Percentiles rank a stretch among this genome's conserved stretches.
phyloP scores from a whole-genome alignment of 148 eudicot genomes.

The Selenicereus undatus region DNA sequence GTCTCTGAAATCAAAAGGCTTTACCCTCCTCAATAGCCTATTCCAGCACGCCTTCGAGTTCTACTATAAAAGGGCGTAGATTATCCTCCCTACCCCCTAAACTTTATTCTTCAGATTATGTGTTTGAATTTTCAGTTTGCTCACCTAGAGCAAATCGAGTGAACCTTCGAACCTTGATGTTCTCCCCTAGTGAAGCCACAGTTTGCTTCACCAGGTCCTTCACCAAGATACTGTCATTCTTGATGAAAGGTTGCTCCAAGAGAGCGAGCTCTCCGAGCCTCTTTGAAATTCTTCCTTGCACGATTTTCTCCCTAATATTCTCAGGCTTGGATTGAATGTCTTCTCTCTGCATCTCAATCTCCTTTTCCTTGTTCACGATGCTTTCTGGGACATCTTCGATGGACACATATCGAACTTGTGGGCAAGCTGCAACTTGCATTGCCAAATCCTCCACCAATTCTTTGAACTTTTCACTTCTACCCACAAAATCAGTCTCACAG shows the following conservation, averaged over 20 bases:
- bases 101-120: conserved; percentile 38
- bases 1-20: neutral
- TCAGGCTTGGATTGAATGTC: conserved; percentile 82
- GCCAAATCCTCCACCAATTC: conserved; percentile 91
- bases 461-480: conserved; percentile 77
- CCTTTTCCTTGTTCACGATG: conserved; percentile 59
- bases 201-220: conserved; percentile 94
- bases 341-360: conserved; percentile 94
- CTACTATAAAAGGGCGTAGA: neutral
- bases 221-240: conserved; percentile 68
- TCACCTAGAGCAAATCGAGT: conserved; percentile 84
- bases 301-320: conserved; percentile 79
- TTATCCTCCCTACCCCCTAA: neutral
- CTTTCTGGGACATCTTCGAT: conserved; percentile 70
- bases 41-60: neutral
- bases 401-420: conserved; percentile 71
- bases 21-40: neutral
- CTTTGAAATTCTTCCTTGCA: conserved; percentile 81
- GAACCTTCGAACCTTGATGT: conserved; percentile 84
- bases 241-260: conserved; percentile 81
- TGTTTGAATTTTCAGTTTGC: conserved; percentile 23
- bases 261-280: conserved; percentile 96
- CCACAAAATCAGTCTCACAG: conserved; percentile 96
- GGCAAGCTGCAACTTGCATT: conserved; percentile 96
- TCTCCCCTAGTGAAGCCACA: conserved; percentile 89